Conservation (phyloP, 441 rosid species). For the Sinapis alba region DNA sequence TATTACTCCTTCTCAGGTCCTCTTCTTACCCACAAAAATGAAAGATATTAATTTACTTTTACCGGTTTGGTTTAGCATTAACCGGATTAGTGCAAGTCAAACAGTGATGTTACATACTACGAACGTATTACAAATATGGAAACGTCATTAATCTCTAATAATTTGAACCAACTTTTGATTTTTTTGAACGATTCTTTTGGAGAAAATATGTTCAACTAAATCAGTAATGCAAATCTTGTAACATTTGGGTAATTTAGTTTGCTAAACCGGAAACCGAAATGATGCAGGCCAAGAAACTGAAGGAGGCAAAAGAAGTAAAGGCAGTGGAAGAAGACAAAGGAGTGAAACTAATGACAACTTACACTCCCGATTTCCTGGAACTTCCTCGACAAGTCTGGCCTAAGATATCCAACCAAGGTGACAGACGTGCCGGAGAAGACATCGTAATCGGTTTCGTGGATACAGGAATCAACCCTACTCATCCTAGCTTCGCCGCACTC, state of each 20-base stretch:
- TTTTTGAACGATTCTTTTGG: not conserved
- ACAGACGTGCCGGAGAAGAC: constrained; percentile 66
- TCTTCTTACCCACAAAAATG: not conserved
- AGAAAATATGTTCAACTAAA: not conserved
- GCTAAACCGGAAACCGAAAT: constrained; percentile 10
- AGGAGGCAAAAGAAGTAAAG: constrained; percentile 53
- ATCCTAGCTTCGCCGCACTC: constrained; percentile 70
- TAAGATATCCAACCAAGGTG: constrained; percentile 51
- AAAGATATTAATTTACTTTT: not conserved
- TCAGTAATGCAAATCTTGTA: not conserved
- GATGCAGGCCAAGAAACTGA: constrained; percentile 71
- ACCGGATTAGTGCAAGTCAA: not conserved
- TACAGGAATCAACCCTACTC: constrained; percentile 75
- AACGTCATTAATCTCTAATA: not conserved
- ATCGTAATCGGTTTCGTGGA: constrained; percentile 82
- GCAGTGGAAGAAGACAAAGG: constrained; percentile 85
- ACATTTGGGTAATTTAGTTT: constrained; percentile 5
- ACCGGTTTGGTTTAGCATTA: not conserved
- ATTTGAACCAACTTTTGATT: not conserved
- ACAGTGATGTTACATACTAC: not conserved
- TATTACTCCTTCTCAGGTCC: constrained; percentile 64
- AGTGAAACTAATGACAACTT: constrained; percentile 83
- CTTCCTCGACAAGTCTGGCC: constrained; percentile 64
- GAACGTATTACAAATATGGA: not conserved
- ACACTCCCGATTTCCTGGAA: constrained; percentile 76